Percentiles rank a stretch among this genome's conserved stretches.
Conservation (phyloP, 768 basidiomycete species). For the Asterophora parasitica region DNA sequence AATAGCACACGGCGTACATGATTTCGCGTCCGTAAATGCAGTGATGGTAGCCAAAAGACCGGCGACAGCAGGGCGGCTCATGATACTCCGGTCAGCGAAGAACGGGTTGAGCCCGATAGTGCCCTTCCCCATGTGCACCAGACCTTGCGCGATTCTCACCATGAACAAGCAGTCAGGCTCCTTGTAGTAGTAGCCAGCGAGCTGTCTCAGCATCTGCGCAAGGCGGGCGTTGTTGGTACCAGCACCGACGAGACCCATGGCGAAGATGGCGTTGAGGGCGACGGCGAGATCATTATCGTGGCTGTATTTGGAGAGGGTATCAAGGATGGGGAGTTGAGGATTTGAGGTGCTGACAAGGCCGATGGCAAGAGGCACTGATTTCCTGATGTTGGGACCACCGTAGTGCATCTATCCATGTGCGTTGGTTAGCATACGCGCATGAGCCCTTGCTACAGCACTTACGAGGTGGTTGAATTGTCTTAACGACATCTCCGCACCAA, state of each 20-base stretch:
- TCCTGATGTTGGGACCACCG: conserved; percentile 88
- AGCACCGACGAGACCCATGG: conserved; percentile 97
- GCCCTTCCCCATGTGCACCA: conserved; percentile 99
- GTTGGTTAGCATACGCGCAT: conserved; percentile 14
- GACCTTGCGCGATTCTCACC: conserved; percentile 91
- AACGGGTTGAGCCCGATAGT: conserved; percentile 96
- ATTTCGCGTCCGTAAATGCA: conserved; percentile 91
- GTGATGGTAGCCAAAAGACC: conserved; percentile 84
- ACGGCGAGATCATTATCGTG: conserved; percentile 98
- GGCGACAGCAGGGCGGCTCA: conserved; percentile 85
- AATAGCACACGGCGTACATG: conserved; percentile 56
- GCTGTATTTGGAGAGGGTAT: conserved; percentile 97
- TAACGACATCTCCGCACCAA: conserved; percentile 97
- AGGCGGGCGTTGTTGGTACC: conserved; percentile 98
- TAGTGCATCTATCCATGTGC: conserved; percentile 81
- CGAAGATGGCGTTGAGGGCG: conserved; percentile 95
- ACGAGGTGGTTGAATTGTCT: conserved; percentile 97
- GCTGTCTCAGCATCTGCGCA: conserved; percentile 94
- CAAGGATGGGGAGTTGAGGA: conserved; percentile 89
- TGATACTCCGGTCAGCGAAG: conserved; percentile 87
- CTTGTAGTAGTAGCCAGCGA: conserved; percentile 98
- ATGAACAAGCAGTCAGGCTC: conserved; percentile 96
- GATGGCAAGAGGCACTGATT: conserved; percentile 90
- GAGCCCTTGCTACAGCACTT: conserved; percentile 20
- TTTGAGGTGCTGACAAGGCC: conserved; percentile 95